These are phyloP conservation scores for Leishmania martiniquensis DNA, from an alignment of 208 protist genomes.

Conservation along the genomic window DNA sequence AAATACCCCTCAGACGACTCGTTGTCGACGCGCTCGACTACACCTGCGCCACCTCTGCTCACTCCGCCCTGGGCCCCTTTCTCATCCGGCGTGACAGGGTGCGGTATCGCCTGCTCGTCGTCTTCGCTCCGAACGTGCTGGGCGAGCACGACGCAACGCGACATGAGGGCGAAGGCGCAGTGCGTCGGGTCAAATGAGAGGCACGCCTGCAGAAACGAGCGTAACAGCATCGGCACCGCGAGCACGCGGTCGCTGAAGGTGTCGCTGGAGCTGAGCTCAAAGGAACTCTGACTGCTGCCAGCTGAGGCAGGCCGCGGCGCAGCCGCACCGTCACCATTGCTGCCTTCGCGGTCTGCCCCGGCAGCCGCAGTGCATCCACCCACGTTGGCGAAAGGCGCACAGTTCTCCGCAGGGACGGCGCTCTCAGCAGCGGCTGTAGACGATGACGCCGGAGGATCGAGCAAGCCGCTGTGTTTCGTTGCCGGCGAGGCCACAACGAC, in stretches of 20 bases:
- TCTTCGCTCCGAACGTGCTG: conserved; percentile 47
- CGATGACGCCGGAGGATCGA: too few species aligned
- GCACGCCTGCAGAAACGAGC: conserved; percentile 58
- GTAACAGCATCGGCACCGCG: conserved; percentile 36
- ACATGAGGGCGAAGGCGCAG: conserved; percentile 70
- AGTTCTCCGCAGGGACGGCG: neutral
- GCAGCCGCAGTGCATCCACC: neutral
- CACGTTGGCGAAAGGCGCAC: neutral
- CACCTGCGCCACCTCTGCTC: neutral
- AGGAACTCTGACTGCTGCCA: neutral
- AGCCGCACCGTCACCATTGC: conserved; percentile 4
- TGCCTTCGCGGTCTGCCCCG: neutral
- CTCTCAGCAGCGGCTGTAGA: neutral
- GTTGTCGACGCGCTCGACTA: neutral
- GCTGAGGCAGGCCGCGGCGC: neutral
- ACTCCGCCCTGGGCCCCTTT: neutral
- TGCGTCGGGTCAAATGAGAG: conserved; percentile 51
- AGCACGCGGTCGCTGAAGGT: neutral
- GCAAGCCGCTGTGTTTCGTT: neutral
- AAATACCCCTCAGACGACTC: neutral
- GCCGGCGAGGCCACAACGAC: neutral
- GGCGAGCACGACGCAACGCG: conserved; percentile 55
- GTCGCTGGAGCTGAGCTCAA: neutral
- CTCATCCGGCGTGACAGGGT: neutral
- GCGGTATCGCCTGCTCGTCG: conserved; percentile 12